These are phyloP conservation scores for Oidiodendron maius DNA, from an alignment of 495 filamentous ascomycete species.

Conservation along the genomic window DNA sequence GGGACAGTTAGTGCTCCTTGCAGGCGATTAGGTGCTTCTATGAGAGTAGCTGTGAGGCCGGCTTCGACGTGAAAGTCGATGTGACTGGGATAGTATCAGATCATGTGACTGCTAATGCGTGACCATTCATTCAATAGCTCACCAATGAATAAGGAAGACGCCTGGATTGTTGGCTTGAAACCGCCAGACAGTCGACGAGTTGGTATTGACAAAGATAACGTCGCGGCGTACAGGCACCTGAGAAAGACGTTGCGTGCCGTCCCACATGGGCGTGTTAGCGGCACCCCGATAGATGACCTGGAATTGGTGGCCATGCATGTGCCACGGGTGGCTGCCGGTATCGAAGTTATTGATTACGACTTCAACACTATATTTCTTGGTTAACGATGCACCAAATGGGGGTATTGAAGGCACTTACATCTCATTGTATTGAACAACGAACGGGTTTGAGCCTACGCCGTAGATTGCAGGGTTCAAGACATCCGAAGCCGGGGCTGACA, in stretches of 20 bases:
- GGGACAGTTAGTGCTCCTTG: slow-evolving; percentile 56
- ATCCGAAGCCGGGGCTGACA: slow-evolving; percentile 47
- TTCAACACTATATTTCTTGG: slow-evolving; percentile 56
- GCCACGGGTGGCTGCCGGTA: slow-evolving; percentile 48
- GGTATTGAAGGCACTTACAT: not conserved
- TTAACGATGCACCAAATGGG: not conserved
- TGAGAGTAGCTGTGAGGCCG: slow-evolving; percentile 33
- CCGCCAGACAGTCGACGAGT: slow-evolving; percentile 53
- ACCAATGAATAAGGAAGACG: slow-evolving; percentile 47
- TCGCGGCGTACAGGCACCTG: slow-evolving; percentile 44
- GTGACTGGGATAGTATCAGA: slow-evolving; percentile 23
- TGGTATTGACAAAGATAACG: slow-evolving; percentile 44
- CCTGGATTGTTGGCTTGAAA: slow-evolving; percentile 59
- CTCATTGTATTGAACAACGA: slow-evolving; percentile 53
- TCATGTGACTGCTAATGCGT: too few relatives aligned
- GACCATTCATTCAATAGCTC: too few relatives aligned
- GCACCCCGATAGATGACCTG: slow-evolving; percentile 53
- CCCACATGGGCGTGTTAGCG: slow-evolving; percentile 8
- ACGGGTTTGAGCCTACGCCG: slow-evolving; percentile 60
- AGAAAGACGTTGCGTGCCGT: not conserved
- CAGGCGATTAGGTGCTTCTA: slow-evolving; percentile 48
- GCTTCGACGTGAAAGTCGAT: slow-evolving; percentile 19
- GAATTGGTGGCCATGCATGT: slow-evolving; percentile 49
- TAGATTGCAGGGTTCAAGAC: slow-evolving; percentile 58
- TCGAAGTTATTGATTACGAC: slow-evolving; percentile 80